Percentiles rank a stretch among this genome's conserved stretches.
Conservation (phyloP, 2,329 filamentous ascomycete genomes). For the Verticillium zaregamsianum region DNA sequence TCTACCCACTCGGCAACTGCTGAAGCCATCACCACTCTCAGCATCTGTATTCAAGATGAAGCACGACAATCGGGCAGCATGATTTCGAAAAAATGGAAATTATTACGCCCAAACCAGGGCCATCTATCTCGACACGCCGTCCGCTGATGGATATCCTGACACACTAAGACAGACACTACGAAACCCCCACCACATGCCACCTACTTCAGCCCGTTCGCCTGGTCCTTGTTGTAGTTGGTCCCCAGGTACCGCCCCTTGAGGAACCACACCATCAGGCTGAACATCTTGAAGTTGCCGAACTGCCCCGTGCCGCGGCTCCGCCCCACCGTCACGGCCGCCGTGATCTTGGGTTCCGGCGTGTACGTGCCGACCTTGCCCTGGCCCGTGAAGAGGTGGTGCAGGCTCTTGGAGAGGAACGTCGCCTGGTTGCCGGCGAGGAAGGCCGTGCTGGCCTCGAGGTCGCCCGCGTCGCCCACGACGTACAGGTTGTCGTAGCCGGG, state of each 20-base stretch:
- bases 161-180: background rate
- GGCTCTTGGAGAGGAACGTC: constrained; percentile 29
- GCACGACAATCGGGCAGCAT: too few species aligned
- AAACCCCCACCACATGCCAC: background rate
- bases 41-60: too few species aligned
- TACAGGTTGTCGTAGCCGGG: constrained; percentile 36
- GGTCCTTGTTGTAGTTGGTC: constrained; percentile 11
- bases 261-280: constrained; percentile 23
- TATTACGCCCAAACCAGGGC: background rate
- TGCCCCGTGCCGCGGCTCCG: constrained; percentile 29
- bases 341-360: constrained; percentile 21
- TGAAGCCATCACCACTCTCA: background rate
- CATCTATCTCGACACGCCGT: background rate
- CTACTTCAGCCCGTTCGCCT: constrained; percentile 6
- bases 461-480: constrained; percentile 38
- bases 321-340: constrained; percentile 34
- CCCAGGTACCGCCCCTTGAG: constrained; percentile 27
- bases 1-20: background rate
- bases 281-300: constrained; percentile 27
- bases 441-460: constrained; percentile 31
- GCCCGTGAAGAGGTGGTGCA: constrained; percentile 18
- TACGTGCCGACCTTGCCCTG: constrained; percentile 16
- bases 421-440: constrained; percentile 26
- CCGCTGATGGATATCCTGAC: background rate
- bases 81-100: background rate